Conservation (phyloP, 2,329 filamentous ascomycete genomes). For the Aurifilum marmelostoma region DNA sequence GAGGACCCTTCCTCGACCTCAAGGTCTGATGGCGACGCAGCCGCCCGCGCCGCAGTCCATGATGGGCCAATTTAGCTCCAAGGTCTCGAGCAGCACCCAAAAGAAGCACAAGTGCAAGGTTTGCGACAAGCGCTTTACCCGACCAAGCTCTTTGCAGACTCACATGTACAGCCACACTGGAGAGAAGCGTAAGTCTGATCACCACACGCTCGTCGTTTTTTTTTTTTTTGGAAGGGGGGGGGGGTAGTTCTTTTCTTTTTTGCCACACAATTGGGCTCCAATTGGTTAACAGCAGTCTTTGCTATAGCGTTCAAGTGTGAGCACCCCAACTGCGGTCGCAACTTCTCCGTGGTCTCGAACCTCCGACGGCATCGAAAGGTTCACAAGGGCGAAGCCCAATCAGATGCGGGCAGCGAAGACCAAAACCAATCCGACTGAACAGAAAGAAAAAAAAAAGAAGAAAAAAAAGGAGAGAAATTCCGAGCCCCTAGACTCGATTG, state of each 20-base stretch:
- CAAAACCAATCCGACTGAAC: slow-evolving; percentile 59
- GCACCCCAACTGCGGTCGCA: slow-evolving; percentile 89
- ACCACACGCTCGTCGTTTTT: not conserved
- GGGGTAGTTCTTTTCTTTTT: too few relatives aligned
- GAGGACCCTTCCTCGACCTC: slow-evolving; percentile 81
- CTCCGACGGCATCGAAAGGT: slow-evolving; percentile 93
- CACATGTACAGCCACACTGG: slow-evolving; percentile 99
- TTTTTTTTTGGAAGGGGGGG: too few relatives aligned
- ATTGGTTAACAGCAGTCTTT: slow-evolving; percentile 26
- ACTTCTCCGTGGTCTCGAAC: slow-evolving; percentile 97
- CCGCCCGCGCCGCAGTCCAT: slow-evolving; percentile 89
- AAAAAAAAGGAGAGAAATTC: too few relatives aligned
- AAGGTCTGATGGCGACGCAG: slow-evolving; percentile 61
- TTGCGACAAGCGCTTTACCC: slow-evolving; percentile 95
- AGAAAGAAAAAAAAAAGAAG: not conserved
- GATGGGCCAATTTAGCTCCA: slow-evolving; percentile 99
- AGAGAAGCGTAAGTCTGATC: slow-evolving; percentile 81
- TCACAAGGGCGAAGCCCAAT: slow-evolving; percentile 72
- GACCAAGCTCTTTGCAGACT: slow-evolving; percentile 91
- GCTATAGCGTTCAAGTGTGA: slow-evolving; percentile 85
- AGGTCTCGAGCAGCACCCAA: slow-evolving; percentile 91
- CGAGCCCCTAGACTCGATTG: not conserved
- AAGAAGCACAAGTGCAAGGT: slow-evolving; percentile 99
- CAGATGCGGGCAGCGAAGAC: slow-evolving; percentile 66
- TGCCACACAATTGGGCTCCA: not conserved